Percentiles rank a stretch among this genome's conserved stretches.
phyloP scores from a whole-genome alignment of 345 rosid species.

The Citrus cavaleriei region DNA sequence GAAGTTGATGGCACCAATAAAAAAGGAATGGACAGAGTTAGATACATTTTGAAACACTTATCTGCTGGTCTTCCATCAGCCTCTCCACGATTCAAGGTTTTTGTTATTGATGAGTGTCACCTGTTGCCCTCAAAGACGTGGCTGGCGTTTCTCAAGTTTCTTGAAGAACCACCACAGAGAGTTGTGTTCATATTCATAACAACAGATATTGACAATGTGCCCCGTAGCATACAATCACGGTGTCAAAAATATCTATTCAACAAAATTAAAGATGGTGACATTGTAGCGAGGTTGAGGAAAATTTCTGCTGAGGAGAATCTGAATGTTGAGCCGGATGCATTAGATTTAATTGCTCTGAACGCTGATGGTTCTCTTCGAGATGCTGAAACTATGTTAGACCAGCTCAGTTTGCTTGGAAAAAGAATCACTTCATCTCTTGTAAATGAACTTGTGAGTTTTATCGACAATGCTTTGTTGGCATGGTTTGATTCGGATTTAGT shows the following conservation, averaged over 20 bases:
- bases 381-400: conserved; percentile 97
- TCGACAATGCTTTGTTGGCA: conserved; percentile 1
- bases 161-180: conserved; percentile 72
- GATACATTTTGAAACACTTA: conserved; percentile 58
- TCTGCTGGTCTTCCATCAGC: conserved; percentile 41
- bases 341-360: conserved; percentile 85
- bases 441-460: conserved; percentile 84
- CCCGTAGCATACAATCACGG: conserved; percentile 89
- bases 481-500: neutral
- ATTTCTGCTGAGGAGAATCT: conserved; percentile 72
- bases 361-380: conserved; percentile 98
- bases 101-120: conserved; percentile 90
- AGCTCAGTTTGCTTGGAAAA: conserved; percentile 90
- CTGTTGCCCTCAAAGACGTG: conserved; percentile 84
- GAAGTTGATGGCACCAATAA: conserved; percentile 79
- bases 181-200: conserved; percentile 84
- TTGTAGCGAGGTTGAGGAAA: conserved; percentile 58
- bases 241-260: conserved; percentile 91
- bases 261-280: conserved; percentile 86
- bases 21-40: conserved; percentile 61
- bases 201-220: conserved; percentile 89
- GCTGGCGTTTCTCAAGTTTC: conserved; percentile 85
- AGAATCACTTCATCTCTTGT: conserved; percentile 77
- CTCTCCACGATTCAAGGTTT: conserved; percentile 56
- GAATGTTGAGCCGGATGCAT: conserved; percentile 83